Percentiles rank a stretch among this genome's conserved stretches.
phyloP scores from a whole-genome alignment of 805 yeast species.

The Candida glaebosa region DNA sequence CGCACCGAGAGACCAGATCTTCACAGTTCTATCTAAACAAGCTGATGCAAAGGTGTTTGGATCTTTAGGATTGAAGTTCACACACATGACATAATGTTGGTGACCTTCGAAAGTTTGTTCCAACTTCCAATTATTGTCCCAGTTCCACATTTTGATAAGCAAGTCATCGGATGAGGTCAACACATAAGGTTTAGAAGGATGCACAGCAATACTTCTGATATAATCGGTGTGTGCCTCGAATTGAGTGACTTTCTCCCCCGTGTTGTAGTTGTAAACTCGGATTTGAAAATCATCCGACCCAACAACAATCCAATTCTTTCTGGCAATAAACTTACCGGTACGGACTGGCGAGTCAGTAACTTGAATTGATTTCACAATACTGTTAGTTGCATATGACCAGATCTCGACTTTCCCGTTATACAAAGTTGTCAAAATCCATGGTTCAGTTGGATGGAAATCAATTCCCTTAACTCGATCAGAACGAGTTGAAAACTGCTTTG shows the following conservation, averaged over 20 bases:
- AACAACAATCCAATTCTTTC: constrained; percentile 95
- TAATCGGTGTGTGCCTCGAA: constrained; percentile 99
- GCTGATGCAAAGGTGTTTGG: constrained; percentile 97
- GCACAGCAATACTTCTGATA: constrained; percentile 89
- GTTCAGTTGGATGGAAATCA: constrained; percentile 97
- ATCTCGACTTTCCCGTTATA: constrained; percentile 89
- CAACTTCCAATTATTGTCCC: constrained; percentile 91
- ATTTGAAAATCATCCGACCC: constrained; percentile 96
- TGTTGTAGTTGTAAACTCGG: constrained; percentile 90
- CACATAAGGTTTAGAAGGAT: constrained; percentile 87
- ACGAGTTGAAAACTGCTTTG: constrained; percentile 84
- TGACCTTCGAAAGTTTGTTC: constrained; percentile 95
- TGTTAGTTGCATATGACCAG: constrained; percentile 87
- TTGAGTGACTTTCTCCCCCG: constrained; percentile 90
- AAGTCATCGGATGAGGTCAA: constrained; percentile 90
- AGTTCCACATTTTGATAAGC: constrained; percentile 91
- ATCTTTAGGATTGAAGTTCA: constrained; percentile 95
- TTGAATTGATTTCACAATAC: constrained; percentile 83
- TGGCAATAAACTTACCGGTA: constrained; percentile 90
- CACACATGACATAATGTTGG: constrained; percentile 90
- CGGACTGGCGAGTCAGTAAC: constrained; percentile 96
- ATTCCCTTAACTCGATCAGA: constrained; percentile 97
- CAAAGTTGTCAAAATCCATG: constrained; percentile 91
- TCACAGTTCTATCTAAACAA: constrained; percentile 92
- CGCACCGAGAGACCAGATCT: constrained; percentile 93